Evolutionary conservation across 2,329 filamentous ascomycete genomes (phyloP), one percentile per base, ranked within the genome.

Genomic region (Venturia carpophila): DNA sequence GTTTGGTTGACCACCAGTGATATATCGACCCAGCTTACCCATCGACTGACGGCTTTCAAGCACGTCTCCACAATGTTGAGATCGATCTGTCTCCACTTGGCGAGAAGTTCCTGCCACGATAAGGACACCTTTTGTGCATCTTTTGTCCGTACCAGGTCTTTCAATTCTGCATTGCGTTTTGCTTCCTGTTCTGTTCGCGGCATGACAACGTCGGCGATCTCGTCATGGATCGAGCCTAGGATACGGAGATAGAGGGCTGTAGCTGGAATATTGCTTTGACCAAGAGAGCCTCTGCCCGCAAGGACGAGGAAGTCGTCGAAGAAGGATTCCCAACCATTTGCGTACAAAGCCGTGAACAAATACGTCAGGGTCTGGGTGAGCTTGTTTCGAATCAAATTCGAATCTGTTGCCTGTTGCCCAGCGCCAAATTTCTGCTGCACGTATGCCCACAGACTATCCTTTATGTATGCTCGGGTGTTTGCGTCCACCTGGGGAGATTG

Each of bases 11-110:
- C 91, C 56, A 99, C 87, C 66, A 99, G 81, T 62, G 89, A 90
- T 71, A 99, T 97, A 73, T 97, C 94, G 72, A 95, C 96, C 94
- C 94, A 99, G 82, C 92, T 95, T 67, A 96, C 92, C 93, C 94
- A 99, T 75, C 93, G 94, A 45, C 91, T 92, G 69, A 99, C 86
- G n/a, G 92, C 89, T 76, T 89, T 91, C 64, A 99, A 82, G 70
- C 90, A 92, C 82, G 95, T 87, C 75, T 97, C 92, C 55, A 96
- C 83, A 66, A 97, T 83, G 69, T 89, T 85, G 66, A 86, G 82
- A 72, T 84, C 83, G 65, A 78, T 76, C 71, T 85, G 84, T 69
- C 83, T 81, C 83, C 92, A 97, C 71, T 88, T 85, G 13, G 85
- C 82, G 65, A 99, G 82, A 56, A 99, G 88, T 72, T 96, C 90